phyloP scores from a whole-genome alignment of 2,329 filamentous ascomycete genomes.

The Aphanocladium album region DNA sequence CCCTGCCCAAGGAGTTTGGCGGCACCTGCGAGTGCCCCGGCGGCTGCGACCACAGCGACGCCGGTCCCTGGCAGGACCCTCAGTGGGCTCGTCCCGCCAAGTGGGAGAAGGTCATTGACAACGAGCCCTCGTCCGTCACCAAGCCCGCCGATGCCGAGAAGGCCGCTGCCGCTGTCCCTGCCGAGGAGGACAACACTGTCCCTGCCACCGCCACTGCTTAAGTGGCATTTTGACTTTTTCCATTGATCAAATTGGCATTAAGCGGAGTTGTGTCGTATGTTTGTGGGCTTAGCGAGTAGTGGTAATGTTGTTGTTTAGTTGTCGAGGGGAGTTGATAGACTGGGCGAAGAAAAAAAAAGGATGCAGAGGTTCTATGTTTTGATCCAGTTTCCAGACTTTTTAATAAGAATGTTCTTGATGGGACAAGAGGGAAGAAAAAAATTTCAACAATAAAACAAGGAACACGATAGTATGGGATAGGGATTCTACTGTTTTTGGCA shows the following conservation, averaged over 20 bases:
- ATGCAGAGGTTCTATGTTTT: not conserved
- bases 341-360: constrained; percentile 12
- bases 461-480: not conserved
- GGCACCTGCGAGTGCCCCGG: constrained; percentile 76
- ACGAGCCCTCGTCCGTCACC: constrained; percentile 34
- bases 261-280: constrained; percentile 12
- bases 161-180: constrained; percentile 26
- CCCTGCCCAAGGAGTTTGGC: constrained; percentile 81
- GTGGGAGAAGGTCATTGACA: constrained; percentile 52
- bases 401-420: not conserved
- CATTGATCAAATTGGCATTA: constrained; percentile 1
- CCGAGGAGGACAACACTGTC: constrained; percentile 29
- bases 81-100: constrained; percentile 62
- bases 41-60: constrained; percentile 82
- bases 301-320: constrained; percentile 6
- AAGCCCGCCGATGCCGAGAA: constrained; percentile 23
- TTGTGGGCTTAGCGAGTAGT: constrained; percentile 12
- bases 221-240: not conserved
- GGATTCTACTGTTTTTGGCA: constrained; percentile 4
- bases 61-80: constrained; percentile 79
- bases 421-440: not conserved
- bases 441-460: not conserved
- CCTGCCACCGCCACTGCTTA: constrained; percentile 23
- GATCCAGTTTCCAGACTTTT: not conserved
- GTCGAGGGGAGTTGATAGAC: not conserved